phyloP scores from a whole-genome alignment of 805 yeast genomes.

The Saccharomycopsis babjevae region DNA sequence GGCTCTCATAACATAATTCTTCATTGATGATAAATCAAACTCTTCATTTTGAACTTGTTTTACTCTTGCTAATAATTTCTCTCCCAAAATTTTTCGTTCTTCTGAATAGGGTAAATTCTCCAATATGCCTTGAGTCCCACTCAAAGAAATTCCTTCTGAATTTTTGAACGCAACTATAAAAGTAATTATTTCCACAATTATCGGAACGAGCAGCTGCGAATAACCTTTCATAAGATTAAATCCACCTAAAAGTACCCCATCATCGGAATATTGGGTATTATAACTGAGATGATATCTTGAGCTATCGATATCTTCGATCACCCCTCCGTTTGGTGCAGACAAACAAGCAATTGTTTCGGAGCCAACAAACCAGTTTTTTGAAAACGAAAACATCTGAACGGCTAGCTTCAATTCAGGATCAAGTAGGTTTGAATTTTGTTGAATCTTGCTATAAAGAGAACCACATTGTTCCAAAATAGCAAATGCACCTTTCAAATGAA shows the following conservation, averaged over 20 bases:
- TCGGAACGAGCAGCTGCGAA: constrained; percentile 3
- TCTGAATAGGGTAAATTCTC: background rate
- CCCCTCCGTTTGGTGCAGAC: constrained; percentile 5
- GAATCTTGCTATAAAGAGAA: background rate
- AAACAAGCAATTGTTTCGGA: constrained; percentile 3
- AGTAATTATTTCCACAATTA: constrained; percentile 1
- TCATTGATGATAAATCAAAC: background rate
- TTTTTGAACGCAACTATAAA: background rate
- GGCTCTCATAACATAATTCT: background rate
- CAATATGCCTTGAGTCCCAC: background rate
- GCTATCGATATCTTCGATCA: background rate
- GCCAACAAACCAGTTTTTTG: constrained; percentile 3
- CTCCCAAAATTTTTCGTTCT: constrained; percentile 1
- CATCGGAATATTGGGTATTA: background rate
- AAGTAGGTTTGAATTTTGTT: background rate
- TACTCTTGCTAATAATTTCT: background rate
- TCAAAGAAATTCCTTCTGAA: background rate
- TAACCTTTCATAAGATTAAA: constrained; percentile 4
- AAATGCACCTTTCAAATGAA: constrained; percentile 5
- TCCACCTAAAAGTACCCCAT: constrained; percentile 1
- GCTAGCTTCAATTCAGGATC: constrained; percentile 2
- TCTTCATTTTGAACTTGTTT: background rate
- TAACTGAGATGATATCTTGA: background rate
- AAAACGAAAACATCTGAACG: constrained; percentile 2
- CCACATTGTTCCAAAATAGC: constrained; percentile 2